Percentiles rank a stretch among this genome's conserved stretches.
Conservation (phyloP, 495 filamentous ascomycete species). For the Neurospora sp. region DNA sequence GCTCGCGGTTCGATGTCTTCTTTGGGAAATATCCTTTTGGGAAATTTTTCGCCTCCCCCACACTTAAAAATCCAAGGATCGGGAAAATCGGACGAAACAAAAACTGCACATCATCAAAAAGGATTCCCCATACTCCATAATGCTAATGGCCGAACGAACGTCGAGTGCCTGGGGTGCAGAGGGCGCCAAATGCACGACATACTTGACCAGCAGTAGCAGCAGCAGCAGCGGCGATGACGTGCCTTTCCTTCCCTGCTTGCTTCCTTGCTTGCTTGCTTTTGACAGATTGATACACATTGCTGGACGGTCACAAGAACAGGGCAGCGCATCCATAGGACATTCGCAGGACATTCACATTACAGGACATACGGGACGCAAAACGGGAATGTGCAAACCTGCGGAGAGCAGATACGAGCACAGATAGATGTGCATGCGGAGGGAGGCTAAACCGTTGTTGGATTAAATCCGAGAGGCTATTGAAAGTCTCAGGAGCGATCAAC, state of each 20-base stretch:
- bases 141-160: background rate
- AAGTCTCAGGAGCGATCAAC: background rate
- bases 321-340: too few species aligned
- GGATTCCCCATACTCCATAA: too few species aligned
- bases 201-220: background rate
- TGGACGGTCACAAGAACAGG: background rate
- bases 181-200: background rate
- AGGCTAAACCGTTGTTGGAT: background rate
- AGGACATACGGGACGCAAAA: background rate
- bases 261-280: background rate
- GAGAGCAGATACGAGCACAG: background rate
- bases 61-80: background rate
- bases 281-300: background rate
- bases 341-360: background rate
- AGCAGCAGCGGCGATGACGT: background rate
- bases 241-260: background rate
- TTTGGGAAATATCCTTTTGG: background rate
- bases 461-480: background rate
- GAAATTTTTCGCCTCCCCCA: background rate
- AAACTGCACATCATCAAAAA: too few species aligned
- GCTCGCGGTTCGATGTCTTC: background rate
- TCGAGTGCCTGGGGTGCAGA: background rate
- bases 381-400: background rate
- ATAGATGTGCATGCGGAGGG: too few species aligned
- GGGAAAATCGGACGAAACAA: background rate